Evolutionary conservation across 2,329 filamentous ascomycete species (phyloP), one percentile per base, ranked within the genome.

Genomic region (Neonectria ditissima): DNA sequence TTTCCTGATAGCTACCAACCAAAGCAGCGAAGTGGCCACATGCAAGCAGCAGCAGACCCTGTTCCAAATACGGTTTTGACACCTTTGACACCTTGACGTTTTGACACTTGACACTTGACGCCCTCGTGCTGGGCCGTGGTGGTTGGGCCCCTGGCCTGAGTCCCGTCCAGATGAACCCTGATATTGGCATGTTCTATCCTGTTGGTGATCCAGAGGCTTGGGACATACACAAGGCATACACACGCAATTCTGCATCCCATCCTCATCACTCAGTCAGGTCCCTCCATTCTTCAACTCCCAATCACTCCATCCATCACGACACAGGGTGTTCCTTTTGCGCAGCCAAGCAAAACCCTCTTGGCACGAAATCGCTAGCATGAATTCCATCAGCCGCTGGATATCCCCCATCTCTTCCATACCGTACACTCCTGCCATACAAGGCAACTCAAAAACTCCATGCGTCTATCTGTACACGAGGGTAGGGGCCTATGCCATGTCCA

Each of bases 31-130:
- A 45, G 22, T 58, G 43, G 55, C 65, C 70, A 68, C 66, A 71
- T 71, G 68, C 44, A 20, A 41, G 55, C 37, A 48, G 65, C 68
- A 68, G 32, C 57, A 64, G 69, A 71, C 68, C 68, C 62, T 62
- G 62, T 62, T 59, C 60, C 30, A 30, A 26, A 26, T 6, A 26
- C 24, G 24, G n/a, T n/a, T n/a, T n/a, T n/a, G 32, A 34, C 32
- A 6, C 32, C 1, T 34, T 34, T 34, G 14, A 34, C 32, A 34
- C 32, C 32, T 34, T 16, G 32, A 34, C 32, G 16, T 14, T 8
- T 34, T 34, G 32, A 16, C 32, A 34, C 30, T 32, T 32, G 30
- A 32, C 30, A 32, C 34, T 37, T 37, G 47, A 32, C 53, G 26
- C 26, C 45, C 26, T 30, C 44, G 16, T 26, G 18, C 45, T 50